Conservation (phyloP, 1,284 basidiomycete species). For the Phellopilus nigrolimitatus region DNA sequence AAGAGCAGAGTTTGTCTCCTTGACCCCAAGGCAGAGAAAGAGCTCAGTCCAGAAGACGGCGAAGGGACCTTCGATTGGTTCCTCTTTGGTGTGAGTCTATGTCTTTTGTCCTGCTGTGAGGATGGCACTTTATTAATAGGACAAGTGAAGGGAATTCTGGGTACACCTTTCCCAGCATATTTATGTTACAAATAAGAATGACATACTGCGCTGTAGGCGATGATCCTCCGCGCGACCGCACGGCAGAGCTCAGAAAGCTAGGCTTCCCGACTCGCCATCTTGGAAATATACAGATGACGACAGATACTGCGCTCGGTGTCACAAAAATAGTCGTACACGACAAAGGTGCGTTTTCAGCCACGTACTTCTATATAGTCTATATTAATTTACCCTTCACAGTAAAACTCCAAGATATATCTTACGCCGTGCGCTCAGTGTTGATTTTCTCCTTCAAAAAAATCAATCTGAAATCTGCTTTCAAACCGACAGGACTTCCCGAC, state of each 20-base stretch:
- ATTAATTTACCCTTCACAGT: conserved; percentile 33
- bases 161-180: conserved; percentile 29
- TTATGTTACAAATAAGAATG: neutral
- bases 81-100: conserved; percentile 66
- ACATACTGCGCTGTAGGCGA: conserved; percentile 53
- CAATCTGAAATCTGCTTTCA: neutral
- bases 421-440: conserved; percentile 43
- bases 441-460: neutral
- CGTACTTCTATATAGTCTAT: conserved; percentile 9
- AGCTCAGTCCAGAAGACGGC: conserved; percentile 70
- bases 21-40: conserved; percentile 76
- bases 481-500: conserved; percentile 75
- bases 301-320: conserved; percentile 93
- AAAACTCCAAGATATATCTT: conserved; percentile 67
- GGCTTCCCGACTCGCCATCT: conserved; percentile 86
- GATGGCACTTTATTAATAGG: neutral
- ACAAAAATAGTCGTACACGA: conserved; percentile 87
- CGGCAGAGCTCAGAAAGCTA: conserved; percentile 78
- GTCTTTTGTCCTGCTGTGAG: conserved; percentile 17
- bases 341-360: conserved; percentile 44
- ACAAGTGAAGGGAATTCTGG: conserved; percentile 54
- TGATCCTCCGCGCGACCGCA: conserved; percentile 86
- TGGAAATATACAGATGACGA: conserved; percentile 93
- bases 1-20: conserved; percentile 75
- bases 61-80: conserved; percentile 76